Evolutionary conservation across 2,329 filamentous ascomycete genomes (phyloP), one percentile per base, ranked within the genome.

Genomic region (Pleomassaria siparia): DNA sequence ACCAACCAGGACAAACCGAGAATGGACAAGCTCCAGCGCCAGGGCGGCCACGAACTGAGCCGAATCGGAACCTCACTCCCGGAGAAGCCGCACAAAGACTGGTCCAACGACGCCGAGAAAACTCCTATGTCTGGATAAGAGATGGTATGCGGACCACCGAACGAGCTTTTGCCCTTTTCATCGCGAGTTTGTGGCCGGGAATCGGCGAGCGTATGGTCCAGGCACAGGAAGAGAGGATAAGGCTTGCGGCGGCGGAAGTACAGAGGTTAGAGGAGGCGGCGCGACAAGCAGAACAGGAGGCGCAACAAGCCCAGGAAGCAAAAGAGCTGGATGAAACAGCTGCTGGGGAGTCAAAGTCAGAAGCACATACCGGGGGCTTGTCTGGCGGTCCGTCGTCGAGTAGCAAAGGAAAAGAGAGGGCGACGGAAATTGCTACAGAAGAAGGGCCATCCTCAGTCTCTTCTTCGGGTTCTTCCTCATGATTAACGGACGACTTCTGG

Each of bases 181-280:
- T 86, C 26, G 82, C 82, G 0, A 84, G 80, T 63, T 60, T 86
- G 41, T 78, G 83, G 61, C 83, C 83, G 1, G 83, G 83, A 0
- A 74, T 86, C 21, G 82, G 83, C 0, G 83, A 86, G 61, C 72
- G 80, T 7, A 80, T 83, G 61, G 79, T 85, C 12, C 72, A 76
- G 52, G 81, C 79, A 21, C 73, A 79, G 48, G 77, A 80, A 55
- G 77, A 78, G 44, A 73, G 78, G 13, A 57, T 58, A 28, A 49
- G 64, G 25, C 49, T 55, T n/a, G 65, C 56, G 11, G 63, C 64
- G 22, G 59, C 58, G 20, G 60, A 60, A 43, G 30, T 43, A 9
- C 30, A 48, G 48, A 43, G 56, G 24, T 22, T 21, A 12, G 54
- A 56, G 11, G 60, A 67, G 52, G 54, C 49, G 18, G 50, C 54